Base-by-base conservation (phyloP, 805 yeast species). In the Isabelozyma heimii region DNA sequence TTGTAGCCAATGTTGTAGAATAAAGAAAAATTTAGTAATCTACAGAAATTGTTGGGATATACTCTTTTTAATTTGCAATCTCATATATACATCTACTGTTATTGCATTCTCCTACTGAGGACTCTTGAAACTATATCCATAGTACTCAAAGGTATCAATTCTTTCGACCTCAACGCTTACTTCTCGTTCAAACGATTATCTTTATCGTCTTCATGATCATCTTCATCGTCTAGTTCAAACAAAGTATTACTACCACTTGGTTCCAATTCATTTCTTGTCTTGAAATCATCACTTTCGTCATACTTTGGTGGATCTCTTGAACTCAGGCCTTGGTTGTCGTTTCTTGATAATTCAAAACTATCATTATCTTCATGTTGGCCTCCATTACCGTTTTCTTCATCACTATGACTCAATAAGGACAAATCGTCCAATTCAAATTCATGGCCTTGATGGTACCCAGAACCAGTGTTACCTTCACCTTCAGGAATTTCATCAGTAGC, bases 401-500 rank as follows among this genome's bases (percentile, higher is more conserved):
- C 77, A 44, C 76, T 72, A 50, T 73, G 78, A 53, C 82, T 80
- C 58, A 80, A 61, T 56, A 81, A 73, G 37, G 82, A 75, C 47
- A 81, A 65, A 57, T 81, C 85, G 54, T 81, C 85, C 53, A 81
- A 75, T 55, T 81, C 85, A 58, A 81, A 81, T 55, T 81, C 85
- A 44, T 76, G 76, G n/a, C 81, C 83, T 15, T 65, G 68, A 47
- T 63, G 61, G 47, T 59, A 62, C 2, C 65, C 67, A 20, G 46
- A 53, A 3, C 56, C 62, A 1, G 54, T 57, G 9, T 52, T 56
- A 12, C 54, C 60, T 6, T 55, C 67, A 12, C 56, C 91, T 10
- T 80, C 87, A 37, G 80, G 84, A 49, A 77, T 79, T 52, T 86
- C 89, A 51, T 85, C 94, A 8, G 87, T 87, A 55, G 97, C 94